A percentile compares a stretch with the other conserved stretches of the same genome.
Conservation (phyloP, 495 filamentous ascomycete species). For the Xeromyces bisporus region DNA sequence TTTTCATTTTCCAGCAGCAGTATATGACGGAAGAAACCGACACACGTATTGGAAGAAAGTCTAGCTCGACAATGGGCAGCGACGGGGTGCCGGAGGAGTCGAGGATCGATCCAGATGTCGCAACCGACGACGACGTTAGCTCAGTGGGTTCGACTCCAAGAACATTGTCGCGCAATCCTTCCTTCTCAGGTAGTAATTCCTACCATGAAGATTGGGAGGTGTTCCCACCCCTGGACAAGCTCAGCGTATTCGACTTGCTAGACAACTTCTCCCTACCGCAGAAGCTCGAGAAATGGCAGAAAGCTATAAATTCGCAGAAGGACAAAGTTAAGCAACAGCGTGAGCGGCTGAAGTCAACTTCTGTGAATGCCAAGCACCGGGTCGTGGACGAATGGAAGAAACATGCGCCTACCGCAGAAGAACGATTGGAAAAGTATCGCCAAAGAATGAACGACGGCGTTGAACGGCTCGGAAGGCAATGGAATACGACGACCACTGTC, state of each 20-base stretch:
- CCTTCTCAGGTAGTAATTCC: slow-evolving; percentile 60
- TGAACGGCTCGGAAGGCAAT: slow-evolving; percentile 68
- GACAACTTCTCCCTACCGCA: slow-evolving; percentile 86
- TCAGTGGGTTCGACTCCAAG: slow-evolving; percentile 21
- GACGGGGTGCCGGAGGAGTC: slow-evolving; percentile 15
- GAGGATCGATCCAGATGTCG: slow-evolving; percentile 5
- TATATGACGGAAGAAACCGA: slow-evolving; percentile 23
- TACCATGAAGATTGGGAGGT: slow-evolving; percentile 83
- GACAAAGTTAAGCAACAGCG: slow-evolving; percentile 71
- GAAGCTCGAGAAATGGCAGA: slow-evolving; percentile 76
- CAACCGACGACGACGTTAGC: slow-evolving; percentile 14
- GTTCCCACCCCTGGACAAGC: slow-evolving; percentile 73
- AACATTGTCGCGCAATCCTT: slow-evolving; percentile 48
- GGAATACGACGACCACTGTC: slow-evolving; percentile 77
- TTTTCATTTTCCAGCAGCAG: slow-evolving; percentile 29
- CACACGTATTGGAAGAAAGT: slow-evolving; percentile 11
- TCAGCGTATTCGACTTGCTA: slow-evolving; percentile 82
- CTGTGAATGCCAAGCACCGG: slow-evolving; percentile 43
- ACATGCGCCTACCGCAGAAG: slow-evolving; percentile 67
- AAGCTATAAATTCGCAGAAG: slow-evolving; percentile 57
- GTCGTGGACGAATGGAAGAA: slow-evolving; percentile 80
- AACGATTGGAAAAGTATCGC: slow-evolving; percentile 81
- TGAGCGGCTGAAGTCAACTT: slow-evolving; percentile 48
- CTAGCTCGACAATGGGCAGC: slow-evolving; percentile 8
- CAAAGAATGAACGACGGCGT: slow-evolving; percentile 72